These are phyloP conservation scores for Rhodocollybia butyracea DNA, from an alignment of 768 basidiomycete genomes.

Conservation along the genomic window DNA sequence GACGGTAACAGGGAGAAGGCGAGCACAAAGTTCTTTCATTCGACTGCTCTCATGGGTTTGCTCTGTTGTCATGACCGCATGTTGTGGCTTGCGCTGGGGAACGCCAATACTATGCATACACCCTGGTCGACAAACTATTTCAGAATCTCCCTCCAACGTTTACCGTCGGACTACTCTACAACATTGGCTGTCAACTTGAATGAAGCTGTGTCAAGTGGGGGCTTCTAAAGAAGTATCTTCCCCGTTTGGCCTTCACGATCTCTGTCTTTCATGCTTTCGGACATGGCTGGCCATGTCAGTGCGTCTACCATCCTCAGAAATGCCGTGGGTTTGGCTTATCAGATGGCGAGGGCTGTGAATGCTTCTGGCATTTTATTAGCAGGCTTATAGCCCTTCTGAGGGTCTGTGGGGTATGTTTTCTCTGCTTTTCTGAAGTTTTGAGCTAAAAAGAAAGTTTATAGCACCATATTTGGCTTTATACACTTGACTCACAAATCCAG, in stretches of 20 bases:
- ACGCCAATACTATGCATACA: slow-evolving; percentile 28
- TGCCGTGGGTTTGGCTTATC: slow-evolving; percentile 15
- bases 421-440: neutral
- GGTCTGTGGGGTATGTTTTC: slow-evolving; percentile 16
- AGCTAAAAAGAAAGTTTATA: slow-evolving; percentile 1
- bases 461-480: slow-evolving; percentile 14
- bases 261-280: slow-evolving; percentile 38
- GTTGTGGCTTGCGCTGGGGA: slow-evolving; percentile 31
- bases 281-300: slow-evolving; percentile 36
- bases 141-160: slow-evolving; percentile 22
- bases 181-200: too few relatives aligned
- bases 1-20: slow-evolving; percentile 23
- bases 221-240: slow-evolving; percentile 19
- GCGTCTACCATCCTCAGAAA: slow-evolving; percentile 32
- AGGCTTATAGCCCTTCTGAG: slow-evolving; percentile 16
- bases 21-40: slow-evolving; percentile 27
- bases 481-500: slow-evolving; percentile 14
- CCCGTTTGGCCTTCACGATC: slow-evolving; percentile 23
- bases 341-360: too few relatives aligned
- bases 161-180: too few relatives aligned
- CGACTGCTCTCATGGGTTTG: slow-evolving; percentile 34
- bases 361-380: too few relatives aligned
- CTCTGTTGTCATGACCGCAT: slow-evolving; percentile 33
- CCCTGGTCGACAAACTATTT: slow-evolving; percentile 29
- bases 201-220: too few relatives aligned